phyloP scores from a whole-genome alignment of 768 basidiomycete genomes.

The Mycena rosella region DNA sequence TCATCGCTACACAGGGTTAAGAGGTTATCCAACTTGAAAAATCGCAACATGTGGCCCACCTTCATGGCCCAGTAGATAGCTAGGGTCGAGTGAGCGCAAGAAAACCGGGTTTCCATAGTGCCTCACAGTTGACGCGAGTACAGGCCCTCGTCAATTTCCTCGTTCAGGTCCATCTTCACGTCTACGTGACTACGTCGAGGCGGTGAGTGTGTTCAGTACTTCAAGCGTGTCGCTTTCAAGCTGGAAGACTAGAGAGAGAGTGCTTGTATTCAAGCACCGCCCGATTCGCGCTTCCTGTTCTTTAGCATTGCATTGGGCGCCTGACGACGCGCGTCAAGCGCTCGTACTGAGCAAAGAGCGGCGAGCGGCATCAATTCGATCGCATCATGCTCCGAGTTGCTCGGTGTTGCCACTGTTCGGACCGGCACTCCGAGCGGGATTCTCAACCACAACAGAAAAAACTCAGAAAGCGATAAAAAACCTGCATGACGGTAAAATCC shows the following conservation, averaged over 20 bases:
- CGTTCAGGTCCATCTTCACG: constrained; percentile 86
- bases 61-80: constrained; percentile 97
- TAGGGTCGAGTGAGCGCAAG: constrained; percentile 44
- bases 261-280: no score
- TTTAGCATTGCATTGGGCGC: no score
- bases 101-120: constrained; percentile 36
- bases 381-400: no score
- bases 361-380: no score
- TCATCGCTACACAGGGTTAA: constrained; percentile 80
- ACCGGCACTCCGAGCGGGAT: no score
- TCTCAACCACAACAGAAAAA: no score
- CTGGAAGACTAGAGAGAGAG: constrained; percentile 15
- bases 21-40: neutral
- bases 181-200: constrained; percentile 53
- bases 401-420: no score
- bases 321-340: no score
- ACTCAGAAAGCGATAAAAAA: no score
- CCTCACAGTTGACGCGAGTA: constrained; percentile 95
- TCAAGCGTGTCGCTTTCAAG: constrained; percentile 29
- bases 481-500: no score
- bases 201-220: constrained; percentile 25
- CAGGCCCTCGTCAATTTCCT: constrained; percentile 92
- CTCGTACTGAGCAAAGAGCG: no score
- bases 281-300: no score
- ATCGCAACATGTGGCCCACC: constrained; percentile 63